phyloP scores from a whole-genome alignment of 441 rosid species.

The Geranium incanum region DNA sequence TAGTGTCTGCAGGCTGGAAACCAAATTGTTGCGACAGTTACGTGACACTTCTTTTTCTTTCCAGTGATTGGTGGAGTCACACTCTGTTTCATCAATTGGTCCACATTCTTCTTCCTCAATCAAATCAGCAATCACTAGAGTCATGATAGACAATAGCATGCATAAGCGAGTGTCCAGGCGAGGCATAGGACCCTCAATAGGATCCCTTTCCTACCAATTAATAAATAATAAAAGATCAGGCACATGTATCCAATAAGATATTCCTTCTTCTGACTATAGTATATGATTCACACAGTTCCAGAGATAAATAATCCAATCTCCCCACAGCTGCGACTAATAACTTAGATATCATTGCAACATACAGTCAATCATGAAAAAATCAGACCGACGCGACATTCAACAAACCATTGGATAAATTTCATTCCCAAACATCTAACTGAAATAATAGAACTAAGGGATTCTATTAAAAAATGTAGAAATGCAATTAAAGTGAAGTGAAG shows the following conservation, averaged over 20 bases:
- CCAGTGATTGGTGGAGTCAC: constrained; percentile 26
- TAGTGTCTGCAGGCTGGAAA: constrained; percentile 57
- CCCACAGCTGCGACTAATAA: constrained; percentile 4
- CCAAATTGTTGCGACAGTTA: constrained; percentile 46
- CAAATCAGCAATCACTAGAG: constrained; percentile 57
- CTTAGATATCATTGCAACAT: constrained; percentile 5
- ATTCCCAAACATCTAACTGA: constrained; percentile 8
- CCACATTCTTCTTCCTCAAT: constrained; percentile 53
- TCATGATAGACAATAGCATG: constrained; percentile 54
- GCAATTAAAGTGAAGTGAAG: background rate
- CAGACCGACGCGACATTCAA: background rate
- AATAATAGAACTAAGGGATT: background rate
- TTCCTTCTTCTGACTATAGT: constrained; percentile 12
- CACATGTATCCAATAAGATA: background rate
- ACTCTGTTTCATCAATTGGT: constrained; percentile 29
- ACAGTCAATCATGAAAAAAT: background rate
- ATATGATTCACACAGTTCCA: constrained; percentile 15
- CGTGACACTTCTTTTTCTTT: constrained; percentile 30
- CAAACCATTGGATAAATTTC: constrained; percentile 12
- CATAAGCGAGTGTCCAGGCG: constrained; percentile 63
- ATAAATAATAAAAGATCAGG: constrained; percentile 17
- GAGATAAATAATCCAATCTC: constrained; percentile 8
- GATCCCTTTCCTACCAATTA: constrained; percentile 55
- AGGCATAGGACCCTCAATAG: constrained; percentile 72
- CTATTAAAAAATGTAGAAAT: background rate